Evolutionary conservation across 1,139 yeast genomes (phyloP).

Genomic region (Sugiyamaella pinicola): DNA sequence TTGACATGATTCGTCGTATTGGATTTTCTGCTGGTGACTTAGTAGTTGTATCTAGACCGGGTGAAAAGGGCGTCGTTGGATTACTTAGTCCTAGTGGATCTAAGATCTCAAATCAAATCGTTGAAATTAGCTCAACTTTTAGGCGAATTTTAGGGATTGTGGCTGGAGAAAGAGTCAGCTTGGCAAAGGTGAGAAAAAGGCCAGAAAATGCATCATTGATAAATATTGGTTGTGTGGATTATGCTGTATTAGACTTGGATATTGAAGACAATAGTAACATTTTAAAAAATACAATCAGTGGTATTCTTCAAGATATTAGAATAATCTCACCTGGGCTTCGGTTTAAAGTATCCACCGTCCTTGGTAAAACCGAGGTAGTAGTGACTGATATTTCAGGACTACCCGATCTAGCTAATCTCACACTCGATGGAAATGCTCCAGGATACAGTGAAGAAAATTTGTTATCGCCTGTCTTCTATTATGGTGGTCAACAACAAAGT

Average conservation of each 20-base stretch:
- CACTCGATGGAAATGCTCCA: slow-evolving; percentile 28
- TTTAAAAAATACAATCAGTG: slow-evolving; percentile 5
- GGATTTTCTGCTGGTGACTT: slow-evolving; percentile 60
- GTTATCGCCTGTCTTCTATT: slow-evolving; percentile 9
- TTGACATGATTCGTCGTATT: slow-evolving; percentile 54
- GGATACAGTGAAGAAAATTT: slow-evolving; percentile 44
- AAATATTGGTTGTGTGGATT: slow-evolving; percentile 39
- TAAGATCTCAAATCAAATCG: slow-evolving; percentile 46
- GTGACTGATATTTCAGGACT: slow-evolving; percentile 40
- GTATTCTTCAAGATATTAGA: slow-evolving; percentile 33
- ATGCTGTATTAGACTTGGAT: slow-evolving; percentile 29
- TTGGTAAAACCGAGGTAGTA: slow-evolving; percentile 35
- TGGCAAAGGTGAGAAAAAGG: slow-evolving; percentile 51
- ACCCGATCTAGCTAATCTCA: slow-evolving; percentile 44
- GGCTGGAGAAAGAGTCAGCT: slow-evolving; percentile 69
- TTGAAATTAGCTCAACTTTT: slow-evolving; percentile 53
- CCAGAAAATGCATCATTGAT: slow-evolving; percentile 54
- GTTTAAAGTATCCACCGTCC: slow-evolving; percentile 19
- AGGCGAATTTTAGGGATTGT: slow-evolving; percentile 60
- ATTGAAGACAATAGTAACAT: slow-evolving; percentile 19
- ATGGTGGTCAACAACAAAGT: background rate
- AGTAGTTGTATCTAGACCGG: slow-evolving; percentile 54
- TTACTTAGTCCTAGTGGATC: slow-evolving; percentile 33
- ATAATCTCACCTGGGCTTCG: slow-evolving; percentile 30
- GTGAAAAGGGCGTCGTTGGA: slow-evolving; percentile 36